Conservation (phyloP, 2,329 filamentous ascomycete species). For the Neonectria ditissima region DNA sequence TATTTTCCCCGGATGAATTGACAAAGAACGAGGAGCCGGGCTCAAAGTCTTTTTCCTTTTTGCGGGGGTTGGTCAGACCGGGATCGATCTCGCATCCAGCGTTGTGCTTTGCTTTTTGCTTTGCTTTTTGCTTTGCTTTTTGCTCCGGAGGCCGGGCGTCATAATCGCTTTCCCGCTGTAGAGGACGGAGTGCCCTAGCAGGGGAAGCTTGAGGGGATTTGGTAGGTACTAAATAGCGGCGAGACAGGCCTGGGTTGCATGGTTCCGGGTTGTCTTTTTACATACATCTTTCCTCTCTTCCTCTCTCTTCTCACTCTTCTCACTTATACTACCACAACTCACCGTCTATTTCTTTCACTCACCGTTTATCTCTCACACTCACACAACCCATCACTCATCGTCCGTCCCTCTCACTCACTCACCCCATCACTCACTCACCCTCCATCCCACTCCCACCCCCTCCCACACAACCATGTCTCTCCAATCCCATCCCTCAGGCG, state of each 20-base stretch:
- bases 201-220: too few relatives aligned
- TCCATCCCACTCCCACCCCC: neutral
- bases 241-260: neutral
- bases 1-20: slow-evolving; percentile 27
- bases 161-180: neutral
- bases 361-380: too few relatives aligned
- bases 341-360: neutral
- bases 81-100: slow-evolving; percentile 33
- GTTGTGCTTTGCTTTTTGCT: too few relatives aligned
- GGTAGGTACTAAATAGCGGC: neutral
- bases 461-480: slow-evolving; percentile 33
- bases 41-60: slow-evolving; percentile 19
- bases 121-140: too few relatives aligned
- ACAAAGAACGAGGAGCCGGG: neutral
- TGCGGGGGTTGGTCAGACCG: slow-evolving; percentile 1
- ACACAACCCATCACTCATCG: neutral
- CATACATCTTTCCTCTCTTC: neutral
- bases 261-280: neutral
- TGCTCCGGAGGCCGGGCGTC: neutral
- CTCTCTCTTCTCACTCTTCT: neutral
- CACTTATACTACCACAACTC: neutral
- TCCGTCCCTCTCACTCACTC: too few relatives aligned
- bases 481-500: slow-evolving; percentile 37
- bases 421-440: neutral
- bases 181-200: neutral